Evolutionary conservation across 805 yeast genomes (phyloP), one percentile per base, ranked within the genome.

Genomic region (Scheffersomyces ergatensis): DNA sequence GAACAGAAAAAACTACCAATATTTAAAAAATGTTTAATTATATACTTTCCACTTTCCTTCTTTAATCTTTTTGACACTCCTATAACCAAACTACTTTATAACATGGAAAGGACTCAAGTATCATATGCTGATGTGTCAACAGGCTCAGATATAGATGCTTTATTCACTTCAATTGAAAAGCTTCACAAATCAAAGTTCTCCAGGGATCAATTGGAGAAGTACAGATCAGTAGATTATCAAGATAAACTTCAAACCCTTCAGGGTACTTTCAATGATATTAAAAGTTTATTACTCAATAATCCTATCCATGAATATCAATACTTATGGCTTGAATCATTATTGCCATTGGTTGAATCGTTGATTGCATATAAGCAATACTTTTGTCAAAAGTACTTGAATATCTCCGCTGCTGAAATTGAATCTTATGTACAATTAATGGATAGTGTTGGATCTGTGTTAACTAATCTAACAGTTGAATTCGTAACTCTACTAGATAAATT

Each of bases 241-340:
- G 24, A 7, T 9, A 21, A 21, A 21, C 24, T 21, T 21, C 24
- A 21, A 7, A 21, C 6, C 9, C 47, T 53, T 17, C 52, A 56
- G 29, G 57, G 51, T 29, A 50, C 42, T 44, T 51, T 46, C 31
- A 30, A 34, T 30, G 57, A 49, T 19, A 39, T 46, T 5, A 38
- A 37, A 14, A 31, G 44, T 16, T 16, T 37, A 3, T 49, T 60
- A 11, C 27, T 21, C 6, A 44, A 47, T n/a, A 29, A 43, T 29
- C 43, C 45, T 0, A n/a, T 48, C 4, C 34, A 20, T 3, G 24
- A 39, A 9, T 54, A 60, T 38, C 47, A 47, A 17, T 34, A 40
- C n/a, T 39, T 57, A 7, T 60, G 65, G 65, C 24, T 58, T 8
- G 36, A 42, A 5, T 34, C 38, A 5, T 14, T 55, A 8, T 33